A percentile compares a stretch with the other conserved stretches of the same genome.
phyloP scores from a whole-genome alignment of 352 stramenopile species.

The Globisporangium cylindrosporum region DNA sequence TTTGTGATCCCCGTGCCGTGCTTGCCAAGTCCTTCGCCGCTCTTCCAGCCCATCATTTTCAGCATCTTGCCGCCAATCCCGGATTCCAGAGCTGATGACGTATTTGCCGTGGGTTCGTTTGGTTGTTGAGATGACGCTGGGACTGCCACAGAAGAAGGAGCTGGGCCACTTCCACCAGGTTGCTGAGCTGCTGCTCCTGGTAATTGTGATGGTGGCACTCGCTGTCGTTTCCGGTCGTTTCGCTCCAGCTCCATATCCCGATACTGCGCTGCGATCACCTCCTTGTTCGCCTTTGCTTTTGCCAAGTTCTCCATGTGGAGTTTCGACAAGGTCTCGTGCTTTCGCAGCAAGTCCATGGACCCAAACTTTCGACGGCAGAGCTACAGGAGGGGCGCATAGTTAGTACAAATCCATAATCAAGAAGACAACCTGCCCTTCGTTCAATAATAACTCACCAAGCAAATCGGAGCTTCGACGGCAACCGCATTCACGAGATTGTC shows the following conservation, averaged over 20 bases:
- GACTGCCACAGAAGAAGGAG: background rate
- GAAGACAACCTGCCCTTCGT: background rate
- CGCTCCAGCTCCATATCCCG: constrained; percentile 58
- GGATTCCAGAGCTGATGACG: constrained; percentile 33
- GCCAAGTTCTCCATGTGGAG: constrained; percentile 72
- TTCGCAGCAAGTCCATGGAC: constrained; percentile 67
- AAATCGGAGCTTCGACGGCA: constrained; percentile 66
- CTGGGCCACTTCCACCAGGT: background rate
- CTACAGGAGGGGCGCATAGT: constrained; percentile 23
- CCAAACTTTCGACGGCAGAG: constrained; percentile 80
- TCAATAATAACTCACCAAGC: constrained; percentile 47
- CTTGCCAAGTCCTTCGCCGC: constrained; percentile 77
- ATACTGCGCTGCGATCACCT: constrained; percentile 54
- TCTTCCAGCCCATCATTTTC: constrained; percentile 89
- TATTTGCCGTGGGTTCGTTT: constrained; percentile 8
- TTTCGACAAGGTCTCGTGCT: constrained; percentile 78
- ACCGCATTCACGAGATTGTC: constrained; percentile 38
- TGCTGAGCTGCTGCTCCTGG: background rate
- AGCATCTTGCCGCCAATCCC: constrained; percentile 85
- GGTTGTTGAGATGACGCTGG: background rate
- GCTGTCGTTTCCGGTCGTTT: constrained; percentile 21
- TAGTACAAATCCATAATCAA: background rate
- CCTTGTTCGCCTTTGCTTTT: constrained; percentile 74
- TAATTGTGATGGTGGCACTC: background rate
- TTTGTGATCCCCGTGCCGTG: constrained; percentile 75